Evolutionary conservation across 441 rosid species (phyloP).

Genomic region (Mallotus japonicus): DNA sequence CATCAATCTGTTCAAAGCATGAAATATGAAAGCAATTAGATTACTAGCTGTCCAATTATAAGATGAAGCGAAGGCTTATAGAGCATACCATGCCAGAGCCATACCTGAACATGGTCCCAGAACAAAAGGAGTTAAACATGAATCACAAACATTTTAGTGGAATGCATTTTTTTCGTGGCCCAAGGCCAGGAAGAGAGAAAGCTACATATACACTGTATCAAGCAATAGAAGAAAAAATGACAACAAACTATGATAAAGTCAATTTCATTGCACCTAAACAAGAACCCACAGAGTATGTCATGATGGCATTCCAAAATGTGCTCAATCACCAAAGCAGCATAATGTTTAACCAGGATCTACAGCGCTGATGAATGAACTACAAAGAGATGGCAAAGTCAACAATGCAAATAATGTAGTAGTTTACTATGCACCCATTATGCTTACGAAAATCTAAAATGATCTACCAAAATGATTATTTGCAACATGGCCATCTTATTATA

Average conservation of each 20-base stretch:
- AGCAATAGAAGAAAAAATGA: neutral
- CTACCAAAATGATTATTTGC: neutral
- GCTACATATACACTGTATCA: neutral
- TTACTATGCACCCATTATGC: neutral
- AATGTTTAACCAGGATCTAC: neutral
- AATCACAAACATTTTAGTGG: neutral
- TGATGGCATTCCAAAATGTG: neutral
- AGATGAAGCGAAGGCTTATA: neutral
- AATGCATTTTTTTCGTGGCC: neutral
- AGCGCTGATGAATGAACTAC: neutral
- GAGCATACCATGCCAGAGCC: neutral
- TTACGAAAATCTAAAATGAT: neutral
- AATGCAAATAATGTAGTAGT: constrained; percentile 2
- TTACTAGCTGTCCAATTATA: neutral
- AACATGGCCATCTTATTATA: neutral
- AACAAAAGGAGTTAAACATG: neutral
- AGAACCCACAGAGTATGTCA: neutral
- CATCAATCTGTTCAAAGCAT: neutral
- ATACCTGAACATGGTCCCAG: neutral
- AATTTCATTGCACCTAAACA: neutral
- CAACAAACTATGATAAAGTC: neutral
- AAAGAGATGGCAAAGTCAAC: neutral
- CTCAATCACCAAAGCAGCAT: neutral
- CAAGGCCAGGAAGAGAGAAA: neutral
- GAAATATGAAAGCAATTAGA: neutral